These are phyloP conservation scores for Vitis riparia DNA, from an alignment of 164 flowering plant genomes.

Conservation along the genomic window DNA sequence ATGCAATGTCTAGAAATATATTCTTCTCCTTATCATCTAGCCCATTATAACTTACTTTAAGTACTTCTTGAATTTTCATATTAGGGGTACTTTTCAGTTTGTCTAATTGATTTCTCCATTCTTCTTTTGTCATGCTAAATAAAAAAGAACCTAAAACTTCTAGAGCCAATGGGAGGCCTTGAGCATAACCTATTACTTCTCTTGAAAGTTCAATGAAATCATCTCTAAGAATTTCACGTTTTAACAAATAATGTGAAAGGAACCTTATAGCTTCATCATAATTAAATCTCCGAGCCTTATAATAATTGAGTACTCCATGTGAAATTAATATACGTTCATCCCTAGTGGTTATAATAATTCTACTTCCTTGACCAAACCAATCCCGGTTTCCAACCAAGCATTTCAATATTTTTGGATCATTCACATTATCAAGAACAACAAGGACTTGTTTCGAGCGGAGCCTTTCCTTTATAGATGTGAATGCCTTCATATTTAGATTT, in stretches of 20 bases:
- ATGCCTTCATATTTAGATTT: background rate
- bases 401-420: background rate
- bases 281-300: background rate
- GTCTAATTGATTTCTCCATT: background rate
- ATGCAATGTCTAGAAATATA: background rate
- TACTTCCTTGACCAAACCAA: constrained; percentile 14
- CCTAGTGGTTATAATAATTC: constrained; percentile 10
- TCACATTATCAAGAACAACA: constrained; percentile 11
- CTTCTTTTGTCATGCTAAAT: background rate
- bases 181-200: background rate
- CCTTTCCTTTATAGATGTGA: background rate
- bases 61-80: background rate
- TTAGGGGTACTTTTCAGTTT: background rate
- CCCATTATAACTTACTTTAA: background rate
- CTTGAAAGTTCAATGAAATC: background rate
- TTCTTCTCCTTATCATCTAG: background rate
- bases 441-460: background rate
- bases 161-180: constrained; percentile 8
- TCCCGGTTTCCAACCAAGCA: constrained; percentile 3
- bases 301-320: background rate
- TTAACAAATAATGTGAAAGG: background rate
- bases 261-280: background rate
- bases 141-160: constrained; percentile 1
- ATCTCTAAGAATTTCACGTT: background rate
- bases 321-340: background rate